Conservation (phyloP, 2,329 filamentous ascomycete genomes). For the Juglanconis juglandina region DNA sequence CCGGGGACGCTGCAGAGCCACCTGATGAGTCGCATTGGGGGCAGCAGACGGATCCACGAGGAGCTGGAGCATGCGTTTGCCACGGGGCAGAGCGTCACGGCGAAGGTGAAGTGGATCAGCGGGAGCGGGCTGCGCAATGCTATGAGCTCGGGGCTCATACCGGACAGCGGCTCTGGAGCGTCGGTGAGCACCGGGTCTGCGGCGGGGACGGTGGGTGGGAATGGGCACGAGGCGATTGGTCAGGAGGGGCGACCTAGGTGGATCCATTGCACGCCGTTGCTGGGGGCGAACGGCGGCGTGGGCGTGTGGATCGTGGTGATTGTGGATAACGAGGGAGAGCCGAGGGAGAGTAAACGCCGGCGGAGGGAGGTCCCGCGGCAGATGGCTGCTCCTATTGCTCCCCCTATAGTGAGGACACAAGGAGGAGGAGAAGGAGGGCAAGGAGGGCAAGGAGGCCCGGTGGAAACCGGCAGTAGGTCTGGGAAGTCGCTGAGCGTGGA, state of each 20-base stretch:
- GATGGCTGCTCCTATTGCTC: neutral
- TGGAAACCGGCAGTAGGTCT: neutral
- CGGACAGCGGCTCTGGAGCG: neutral
- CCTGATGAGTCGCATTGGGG: conserved; percentile 53
- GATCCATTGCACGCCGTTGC: conserved; percentile 73
- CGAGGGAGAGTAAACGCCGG: neutral
- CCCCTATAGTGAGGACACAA: neutral
- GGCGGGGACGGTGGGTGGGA: neutral
- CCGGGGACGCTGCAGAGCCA: conserved; percentile 64
- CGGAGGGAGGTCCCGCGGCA: neutral
- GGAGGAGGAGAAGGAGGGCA: neutral
- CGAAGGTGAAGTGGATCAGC: conserved; percentile 68
- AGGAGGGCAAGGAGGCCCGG: no score
- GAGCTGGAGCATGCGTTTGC: conserved; percentile 57
- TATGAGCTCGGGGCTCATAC: neutral
- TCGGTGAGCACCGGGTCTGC: neutral
- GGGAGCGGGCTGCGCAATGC: conserved; percentile 26
- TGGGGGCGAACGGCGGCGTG: conserved; percentile 63
- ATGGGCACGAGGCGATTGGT: conserved; percentile 20
- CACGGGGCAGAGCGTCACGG: conserved; percentile 68
- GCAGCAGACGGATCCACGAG: conserved; percentile 44
- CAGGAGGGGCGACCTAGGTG: conserved; percentile 61
- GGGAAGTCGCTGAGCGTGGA: conserved; percentile 1
- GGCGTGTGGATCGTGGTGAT: conserved; percentile 79
- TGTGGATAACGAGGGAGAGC: conserved; percentile 56